A percentile compares a stretch with the other conserved stretches of the same genome.
phyloP scores from a whole-genome alignment of 371 early-diverging fungal genomes.

The Vairimorpha necatrix region DNA sequence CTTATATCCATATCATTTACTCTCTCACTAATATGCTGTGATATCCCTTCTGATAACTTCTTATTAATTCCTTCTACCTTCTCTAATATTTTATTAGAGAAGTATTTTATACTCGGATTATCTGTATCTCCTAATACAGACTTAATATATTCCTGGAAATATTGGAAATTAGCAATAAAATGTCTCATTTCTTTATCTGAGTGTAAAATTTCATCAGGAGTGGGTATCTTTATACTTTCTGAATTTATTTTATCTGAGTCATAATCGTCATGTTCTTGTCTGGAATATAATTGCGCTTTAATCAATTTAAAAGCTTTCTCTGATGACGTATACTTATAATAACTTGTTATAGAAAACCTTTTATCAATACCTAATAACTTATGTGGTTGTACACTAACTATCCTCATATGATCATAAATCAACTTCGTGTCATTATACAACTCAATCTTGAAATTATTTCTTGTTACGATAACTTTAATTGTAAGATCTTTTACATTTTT shows the following conservation, averaged over 20 bases:
- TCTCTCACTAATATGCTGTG: not conserved
- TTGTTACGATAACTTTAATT: slow-evolving; percentile 64
- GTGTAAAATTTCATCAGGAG: slow-evolving; percentile 49
- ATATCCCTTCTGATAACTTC: slow-evolving; percentile 38
- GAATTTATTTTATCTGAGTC: slow-evolving; percentile 38
- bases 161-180: slow-evolving; percentile 56
- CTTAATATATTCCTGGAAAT: slow-evolving; percentile 56
- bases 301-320: slow-evolving; percentile 54
- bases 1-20: slow-evolving; percentile 41
- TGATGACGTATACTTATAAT: slow-evolving; percentile 51
- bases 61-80: slow-evolving; percentile 40
- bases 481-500: slow-evolving; percentile 56
- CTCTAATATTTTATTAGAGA: slow-evolving; percentile 41
- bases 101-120: slow-evolving; percentile 42
- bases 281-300: slow-evolving; percentile 41
- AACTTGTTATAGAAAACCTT: slow-evolving; percentile 60
- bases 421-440: slow-evolving; percentile 60
- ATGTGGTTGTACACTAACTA: slow-evolving; percentile 12
- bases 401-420: slow-evolving; percentile 62
- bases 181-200: slow-evolving; percentile 58
- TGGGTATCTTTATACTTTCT: slow-evolving; percentile 30
- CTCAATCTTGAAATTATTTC: slow-evolving; percentile 65
- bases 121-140: slow-evolving; percentile 58
- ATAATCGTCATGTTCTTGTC: slow-evolving; percentile 60
- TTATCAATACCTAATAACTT: slow-evolving; percentile 50